Conservation (phyloP, 371 early-diverging fungal species). For the Capillidium rhysosporum region DNA sequence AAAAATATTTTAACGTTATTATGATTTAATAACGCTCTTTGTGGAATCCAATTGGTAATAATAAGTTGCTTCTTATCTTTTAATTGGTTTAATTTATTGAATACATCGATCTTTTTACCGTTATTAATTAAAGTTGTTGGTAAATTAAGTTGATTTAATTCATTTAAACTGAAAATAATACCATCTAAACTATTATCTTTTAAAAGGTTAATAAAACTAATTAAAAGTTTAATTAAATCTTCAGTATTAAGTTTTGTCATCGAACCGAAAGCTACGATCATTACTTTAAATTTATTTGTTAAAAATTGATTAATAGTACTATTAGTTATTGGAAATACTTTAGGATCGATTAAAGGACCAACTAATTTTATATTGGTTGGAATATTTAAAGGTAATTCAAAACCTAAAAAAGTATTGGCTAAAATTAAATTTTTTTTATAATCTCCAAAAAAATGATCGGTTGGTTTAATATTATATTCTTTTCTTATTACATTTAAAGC, state of each 20-base stretch:
- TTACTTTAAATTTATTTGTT: neutral
- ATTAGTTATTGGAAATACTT: neutral
- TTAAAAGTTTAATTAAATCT: neutral
- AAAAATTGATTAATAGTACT: neutral
- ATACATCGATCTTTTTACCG: neutral
- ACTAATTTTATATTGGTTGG: neutral
- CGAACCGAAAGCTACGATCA: neutral
- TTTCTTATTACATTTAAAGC: neutral
- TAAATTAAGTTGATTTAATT: neutral
- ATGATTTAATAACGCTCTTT: constrained; percentile 4
- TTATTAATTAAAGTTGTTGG: neutral
- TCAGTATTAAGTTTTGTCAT: neutral
- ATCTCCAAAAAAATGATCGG: neutral
- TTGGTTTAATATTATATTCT: neutral
- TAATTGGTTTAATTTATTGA: neutral
- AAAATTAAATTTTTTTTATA: neutral
- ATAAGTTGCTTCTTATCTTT: neutral
- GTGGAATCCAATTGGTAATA: neutral
- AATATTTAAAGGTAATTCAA: neutral
- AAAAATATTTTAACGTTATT: neutral
- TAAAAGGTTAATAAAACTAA: neutral
- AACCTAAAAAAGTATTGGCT: constrained; percentile 2
- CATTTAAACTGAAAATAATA: neutral
- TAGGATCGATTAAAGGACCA: neutral
- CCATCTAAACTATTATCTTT: neutral